Base-by-base conservation (phyloP, 2,329 filamentous ascomycete genomes). In the Fusarium fujikuroi region DNA sequence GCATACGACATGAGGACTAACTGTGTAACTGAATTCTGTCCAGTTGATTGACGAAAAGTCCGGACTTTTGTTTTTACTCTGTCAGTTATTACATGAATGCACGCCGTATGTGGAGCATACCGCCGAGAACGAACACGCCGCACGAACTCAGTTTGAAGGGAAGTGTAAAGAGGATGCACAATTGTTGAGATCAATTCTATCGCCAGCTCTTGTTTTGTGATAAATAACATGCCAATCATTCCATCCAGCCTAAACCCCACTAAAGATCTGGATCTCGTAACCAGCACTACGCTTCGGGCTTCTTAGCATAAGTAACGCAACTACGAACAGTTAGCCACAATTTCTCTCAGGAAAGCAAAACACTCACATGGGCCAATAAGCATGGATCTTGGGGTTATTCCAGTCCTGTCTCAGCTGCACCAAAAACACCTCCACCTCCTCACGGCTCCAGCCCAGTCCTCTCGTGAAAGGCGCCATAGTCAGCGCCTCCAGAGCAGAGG, bases 391-490 rank as follows among this genome's bases (percentile, higher is more conserved):
- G 5, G 63, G 61, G 25, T 74, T 37, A 2, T 75, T 75, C 44
- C 69, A 72, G 10, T 75, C 73, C 2, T 28, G 43, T 40, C 62
- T 66, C 40, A 75, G 28, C 7, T 72, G 16, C 3, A 58, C 16
- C 42, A 75, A 37, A 8, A 75, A 75, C 1, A 50, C 6, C 4
- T 74, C 61, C 0, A 75, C 70, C 34, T 75, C 73, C 37, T 75
- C 70, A 3, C 54, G 59, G 11, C 39, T 69, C 73, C 73, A 75
- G 6, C 70, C 73, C 3, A 69, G n/a, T 12, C 67, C 70, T 40
- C 73, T 73, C 4, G 80, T 80, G 11, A 82, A 76, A 18, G 78
- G 66, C 1, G 75, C 79, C 50, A 81, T 67, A 2, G 79, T 78
- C 3, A 81, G 39, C 1, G 77, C 78, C 56, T 81, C 80, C 4